These are phyloP conservation scores for Sphaerulina musiva DNA, from an alignment of 2,329 filamentous ascomycete species.

Conservation along the genomic window DNA sequence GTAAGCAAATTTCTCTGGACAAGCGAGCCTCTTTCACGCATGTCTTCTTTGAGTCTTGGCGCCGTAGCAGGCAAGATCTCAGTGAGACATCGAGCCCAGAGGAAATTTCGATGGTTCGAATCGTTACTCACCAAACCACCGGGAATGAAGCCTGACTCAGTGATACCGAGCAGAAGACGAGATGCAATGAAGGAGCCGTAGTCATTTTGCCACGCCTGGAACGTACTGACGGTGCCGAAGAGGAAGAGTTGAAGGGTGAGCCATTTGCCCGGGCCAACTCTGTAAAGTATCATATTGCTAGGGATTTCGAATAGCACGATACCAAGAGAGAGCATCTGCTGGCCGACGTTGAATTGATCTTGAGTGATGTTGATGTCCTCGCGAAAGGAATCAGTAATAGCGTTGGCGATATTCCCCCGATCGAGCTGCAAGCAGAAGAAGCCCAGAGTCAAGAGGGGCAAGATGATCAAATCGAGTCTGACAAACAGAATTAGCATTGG, in stretches of 20 bases:
- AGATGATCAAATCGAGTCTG: conserved; percentile 31
- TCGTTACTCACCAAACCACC: conserved; percentile 33
- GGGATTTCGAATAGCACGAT: conserved; percentile 33
- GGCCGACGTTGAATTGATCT: conserved; percentile 32
- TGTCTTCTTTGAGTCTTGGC: too few species aligned
- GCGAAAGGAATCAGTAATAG: conserved; percentile 31
- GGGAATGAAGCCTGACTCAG: conserved; percentile 44
- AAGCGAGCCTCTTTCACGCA: too few species aligned
- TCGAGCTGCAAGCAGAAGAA: conserved; percentile 34
- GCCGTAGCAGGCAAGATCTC: too few species aligned
- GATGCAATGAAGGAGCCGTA: conserved; percentile 36
- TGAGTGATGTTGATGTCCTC: conserved; percentile 31
- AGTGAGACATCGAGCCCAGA: too few species aligned
- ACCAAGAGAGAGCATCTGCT: conserved; percentile 32
- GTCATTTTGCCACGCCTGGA: conserved; percentile 38
- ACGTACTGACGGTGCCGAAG: conserved; percentile 36
- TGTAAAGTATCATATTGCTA: conserved; percentile 31
- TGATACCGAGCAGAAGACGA: conserved; percentile 35
- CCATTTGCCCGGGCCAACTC: conserved; percentile 37
- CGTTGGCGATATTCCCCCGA: conserved; percentile 31
- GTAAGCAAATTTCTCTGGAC: too few species aligned
- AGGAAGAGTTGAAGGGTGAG: conserved; percentile 36
- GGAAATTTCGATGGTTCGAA: too few species aligned
- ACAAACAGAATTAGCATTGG: background rate
- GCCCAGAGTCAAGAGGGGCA: conserved; percentile 31